phyloP scores from a whole-genome alignment of 805 yeast genomes.

The Metschnikowia colocasiae region DNA sequence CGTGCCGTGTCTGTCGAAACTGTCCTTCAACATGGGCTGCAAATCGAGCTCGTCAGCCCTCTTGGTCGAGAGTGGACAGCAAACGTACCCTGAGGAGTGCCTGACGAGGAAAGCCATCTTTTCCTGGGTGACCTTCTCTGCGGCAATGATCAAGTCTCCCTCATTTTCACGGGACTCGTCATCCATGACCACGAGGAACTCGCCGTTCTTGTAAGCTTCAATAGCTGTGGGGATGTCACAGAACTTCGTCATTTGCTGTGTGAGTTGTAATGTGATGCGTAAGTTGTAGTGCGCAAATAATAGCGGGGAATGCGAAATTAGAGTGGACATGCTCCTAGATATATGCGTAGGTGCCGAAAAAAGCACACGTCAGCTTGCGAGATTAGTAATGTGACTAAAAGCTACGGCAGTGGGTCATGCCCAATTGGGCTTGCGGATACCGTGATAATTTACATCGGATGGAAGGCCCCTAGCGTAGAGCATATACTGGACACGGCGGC shows the following conservation, averaged over 20 bases:
- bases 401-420: too few relatives aligned
- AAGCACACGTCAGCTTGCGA: background rate
- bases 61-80: conserved; percentile 78
- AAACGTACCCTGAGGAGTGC: conserved; percentile 84
- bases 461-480: too few relatives aligned
- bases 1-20: conserved; percentile 85
- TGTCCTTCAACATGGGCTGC: conserved; percentile 66
- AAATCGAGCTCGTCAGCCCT: conserved; percentile 78
- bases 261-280: background rate
- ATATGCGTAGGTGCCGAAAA: conserved; percentile 5
- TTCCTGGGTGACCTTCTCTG: conserved; percentile 68
- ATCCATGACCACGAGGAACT: conserved; percentile 93
- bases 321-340: background rate
- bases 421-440: background rate
- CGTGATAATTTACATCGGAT: too few relatives aligned
- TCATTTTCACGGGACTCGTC: conserved; percentile 96
- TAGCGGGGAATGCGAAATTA: background rate
- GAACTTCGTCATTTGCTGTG: conserved; percentile 28
- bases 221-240: conserved; percentile 65
- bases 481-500: too few relatives aligned
- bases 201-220: conserved; percentile 64
- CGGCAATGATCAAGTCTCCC: conserved; percentile 96
- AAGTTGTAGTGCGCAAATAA: too few relatives aligned
- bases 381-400: conserved; percentile 2
- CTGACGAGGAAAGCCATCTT: conserved; percentile 94